phyloP scores from a whole-genome alignment of 2,329 filamentous ascomycete genomes.

The Botrytis cinerea region DNA sequence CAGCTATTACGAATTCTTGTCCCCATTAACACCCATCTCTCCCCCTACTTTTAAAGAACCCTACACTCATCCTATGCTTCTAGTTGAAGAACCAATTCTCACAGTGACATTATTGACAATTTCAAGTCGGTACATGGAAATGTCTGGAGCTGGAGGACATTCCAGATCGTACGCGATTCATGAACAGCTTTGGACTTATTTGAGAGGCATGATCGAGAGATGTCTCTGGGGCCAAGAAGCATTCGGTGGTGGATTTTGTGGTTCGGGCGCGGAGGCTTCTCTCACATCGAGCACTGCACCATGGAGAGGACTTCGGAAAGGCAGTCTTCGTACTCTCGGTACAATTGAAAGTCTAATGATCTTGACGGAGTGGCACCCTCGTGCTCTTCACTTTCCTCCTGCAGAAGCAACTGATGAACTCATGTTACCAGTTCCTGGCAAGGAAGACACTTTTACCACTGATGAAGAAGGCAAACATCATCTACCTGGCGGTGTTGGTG shows the following conservation, averaged over 20 bases:
- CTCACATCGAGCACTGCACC: conserved; percentile 69
- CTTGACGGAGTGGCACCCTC: conserved; percentile 94
- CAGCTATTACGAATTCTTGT: conserved; percentile 88
- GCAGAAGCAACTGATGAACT: conserved; percentile 73
- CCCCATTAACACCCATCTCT: conserved; percentile 89
- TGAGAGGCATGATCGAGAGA: conserved; percentile 92
- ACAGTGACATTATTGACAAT: conserved; percentile 90
- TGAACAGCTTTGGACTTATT: conserved; percentile 91
- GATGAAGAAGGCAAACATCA: conserved; percentile 48
- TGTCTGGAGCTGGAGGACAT: conserved; percentile 76
- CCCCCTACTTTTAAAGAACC: conserved; percentile 86
- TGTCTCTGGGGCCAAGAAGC: conserved; percentile 96
- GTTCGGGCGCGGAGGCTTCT: conserved; percentile 62
- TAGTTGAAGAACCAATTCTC: conserved; percentile 90
- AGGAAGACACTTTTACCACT: conserved; percentile 46
- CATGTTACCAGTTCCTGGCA: conserved; percentile 61
- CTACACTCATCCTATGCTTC: conserved; percentile 74
- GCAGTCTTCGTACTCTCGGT: conserved; percentile 83
- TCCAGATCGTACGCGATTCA: conserved; percentile 91
- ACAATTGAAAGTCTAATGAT: conserved; percentile 94
- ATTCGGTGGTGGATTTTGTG: conserved; percentile 85
- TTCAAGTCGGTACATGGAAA: conserved; percentile 79
- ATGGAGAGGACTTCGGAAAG: conserved; percentile 69
- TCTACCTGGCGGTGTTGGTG: conserved; percentile 63
- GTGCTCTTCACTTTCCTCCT: conserved; percentile 89